Base-by-base conservation (phyloP, 805 yeast genomes). In the Cyberlindnera mississippiensis region DNA sequence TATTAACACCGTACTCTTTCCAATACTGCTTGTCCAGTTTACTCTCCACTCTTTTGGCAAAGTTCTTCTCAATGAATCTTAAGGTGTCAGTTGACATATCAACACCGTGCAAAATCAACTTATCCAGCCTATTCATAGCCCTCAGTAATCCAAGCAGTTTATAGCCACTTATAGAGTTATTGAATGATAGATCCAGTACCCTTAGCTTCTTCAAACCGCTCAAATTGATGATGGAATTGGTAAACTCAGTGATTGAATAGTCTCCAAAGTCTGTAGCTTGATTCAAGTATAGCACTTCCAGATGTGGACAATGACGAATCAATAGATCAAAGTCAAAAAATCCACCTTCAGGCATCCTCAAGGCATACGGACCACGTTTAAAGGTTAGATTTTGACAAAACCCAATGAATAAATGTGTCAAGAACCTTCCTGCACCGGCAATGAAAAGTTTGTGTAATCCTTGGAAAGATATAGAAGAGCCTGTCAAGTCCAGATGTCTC, bases 241-340 rank as follows among this genome's bases (percentile, higher is more conserved):
- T 37, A 18, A 57, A 28, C 26, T 52, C 44, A 1, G 29, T 37
- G 12, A 57, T 30, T 7, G 60, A 38, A 37, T 42, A 48, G 39
- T 56, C 60, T 19, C 49, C 48, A 14, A 57, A 51, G 18, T 51
- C 55, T 6, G 52, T 44, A 0, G 60, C 42, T 32, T 57, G 59
- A 14, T 55, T 53, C 35, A 57, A 8, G 16, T 48, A 48, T 3
- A 56, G 19, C 1, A 46, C 48, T 15, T 48, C 46, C 13, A 57
- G 32, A 4, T 28, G 12, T 18, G 56, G 57, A 24, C 51, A 45
- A 6, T 41, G 27, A n/a, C 33, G 16, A 4, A 50, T 33, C 19
- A 57, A 44, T 6, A 50, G 53, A 2, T 48, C 48, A 40, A 55
- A 53, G 4, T 52, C 38, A 28, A 57, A 55, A 13, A 48, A 46